These are phyloP conservation scores for Globisporangium canariense DNA, from an alignment of 352 stramenopile species.

Conservation along the genomic window DNA sequence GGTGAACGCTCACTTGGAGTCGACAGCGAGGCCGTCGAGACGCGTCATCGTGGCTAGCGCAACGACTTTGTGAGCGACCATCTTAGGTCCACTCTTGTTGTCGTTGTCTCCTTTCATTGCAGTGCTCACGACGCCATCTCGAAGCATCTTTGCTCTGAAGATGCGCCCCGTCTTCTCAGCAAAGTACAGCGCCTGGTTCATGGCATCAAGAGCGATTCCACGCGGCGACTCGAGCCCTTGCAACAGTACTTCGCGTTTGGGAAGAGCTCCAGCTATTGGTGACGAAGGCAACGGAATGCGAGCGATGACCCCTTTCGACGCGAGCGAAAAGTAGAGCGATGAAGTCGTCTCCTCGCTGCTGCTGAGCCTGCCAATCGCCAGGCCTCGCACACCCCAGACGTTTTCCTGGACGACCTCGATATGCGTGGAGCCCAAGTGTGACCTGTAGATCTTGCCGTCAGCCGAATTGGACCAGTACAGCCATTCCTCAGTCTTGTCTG, in stretches of 20 bases:
- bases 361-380: constrained; percentile 25
- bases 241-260: constrained; percentile 26
- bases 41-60: constrained; percentile 41
- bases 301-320: constrained; percentile 53
- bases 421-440: constrained; percentile 34
- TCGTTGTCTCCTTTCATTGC: constrained; percentile 10
- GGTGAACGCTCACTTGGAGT: constrained; percentile 31
- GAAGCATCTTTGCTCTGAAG: constrained; percentile 26
- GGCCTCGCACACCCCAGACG: constrained; percentile 51
- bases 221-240: constrained; percentile 42
- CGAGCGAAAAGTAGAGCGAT: constrained; percentile 53
- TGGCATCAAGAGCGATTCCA: constrained; percentile 38
- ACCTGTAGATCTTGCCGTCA: constrained; percentile 63
- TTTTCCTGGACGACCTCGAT: constrained; percentile 41
- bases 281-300: constrained; percentile 15
- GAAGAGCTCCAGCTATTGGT: neutral
- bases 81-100: constrained; percentile 16
- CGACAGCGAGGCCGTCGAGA: constrained; percentile 60
- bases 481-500: constrained; percentile 22
- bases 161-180: constrained; percentile 70
- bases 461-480: constrained; percentile 74
- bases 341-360: neutral
- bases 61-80: constrained; percentile 27
- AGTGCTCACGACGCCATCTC: constrained; percentile 8
- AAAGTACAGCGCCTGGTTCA: constrained; percentile 47